Percentiles rank a stretch among this genome's conserved stretches.
phyloP scores from a whole-genome alignment of 495 filamentous ascomycete species.

The Talaromyces nanjingensis region DNA sequence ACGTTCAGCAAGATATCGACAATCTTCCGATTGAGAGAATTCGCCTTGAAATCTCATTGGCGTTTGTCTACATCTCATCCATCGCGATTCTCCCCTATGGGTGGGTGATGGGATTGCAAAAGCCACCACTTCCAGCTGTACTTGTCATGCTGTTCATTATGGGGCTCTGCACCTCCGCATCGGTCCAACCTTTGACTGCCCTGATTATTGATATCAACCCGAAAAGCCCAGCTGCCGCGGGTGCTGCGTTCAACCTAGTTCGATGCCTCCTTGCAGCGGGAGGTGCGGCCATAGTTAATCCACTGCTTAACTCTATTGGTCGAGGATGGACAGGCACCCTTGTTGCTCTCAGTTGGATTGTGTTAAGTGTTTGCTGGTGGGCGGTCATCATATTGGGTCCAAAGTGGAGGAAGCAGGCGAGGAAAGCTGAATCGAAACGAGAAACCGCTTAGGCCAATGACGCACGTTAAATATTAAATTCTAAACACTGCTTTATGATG shows the following conservation, averaged over 20 bases:
- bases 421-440: conserved; percentile 1
- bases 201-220: conserved; percentile 41
- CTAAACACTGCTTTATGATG: no score
- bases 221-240: conserved; percentile 31
- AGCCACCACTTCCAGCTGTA: conserved; percentile 27
- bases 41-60: conserved; percentile 29
- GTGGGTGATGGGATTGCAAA: conserved; percentile 35
- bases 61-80: conserved; percentile 25
- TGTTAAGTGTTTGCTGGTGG: conserved; percentile 27
- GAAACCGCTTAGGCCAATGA: neutral
- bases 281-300: conserved; percentile 29
- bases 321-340: conserved; percentile 42
- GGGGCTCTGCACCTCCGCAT: conserved; percentile 22
- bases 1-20: conserved; percentile 34
- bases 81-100: conserved; percentile 34
- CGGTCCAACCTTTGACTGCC: conserved; percentile 26
- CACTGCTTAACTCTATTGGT: conserved; percentile 36
- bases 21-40: conserved; percentile 34
- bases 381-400: conserved; percentile 26
- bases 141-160: conserved; percentile 36
- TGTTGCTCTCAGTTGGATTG: conserved; percentile 25
- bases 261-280: conserved; percentile 40
- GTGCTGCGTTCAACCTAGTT: conserved; percentile 40
- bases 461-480: no score
- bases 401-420: conserved; percentile 27